Evolutionary conservation across 257 asterid genomes (phyloP).

Genomic region (Primulina huaijiensis): DNA sequence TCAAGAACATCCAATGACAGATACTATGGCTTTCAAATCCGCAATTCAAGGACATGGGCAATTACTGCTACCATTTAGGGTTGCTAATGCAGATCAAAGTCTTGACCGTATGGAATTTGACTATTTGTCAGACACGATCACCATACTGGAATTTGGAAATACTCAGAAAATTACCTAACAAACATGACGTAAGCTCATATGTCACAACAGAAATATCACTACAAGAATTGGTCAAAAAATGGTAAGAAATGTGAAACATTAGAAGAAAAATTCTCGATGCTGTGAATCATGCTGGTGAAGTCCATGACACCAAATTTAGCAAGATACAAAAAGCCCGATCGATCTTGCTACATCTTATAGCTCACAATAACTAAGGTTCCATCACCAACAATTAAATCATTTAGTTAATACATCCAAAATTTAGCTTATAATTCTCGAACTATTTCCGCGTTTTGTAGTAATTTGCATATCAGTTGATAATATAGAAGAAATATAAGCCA

Average conservation of each 20-base stretch:
- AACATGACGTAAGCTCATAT: background rate
- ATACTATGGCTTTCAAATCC: background rate
- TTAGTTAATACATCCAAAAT: too few relatives aligned
- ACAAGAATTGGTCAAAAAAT: background rate
- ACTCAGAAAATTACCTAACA: background rate
- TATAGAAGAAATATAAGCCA: background rate
- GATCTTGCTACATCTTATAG: background rate
- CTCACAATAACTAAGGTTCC: background rate
- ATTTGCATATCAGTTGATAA: background rate
- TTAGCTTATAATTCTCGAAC: background rate
- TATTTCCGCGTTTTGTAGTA: too few relatives aligned
- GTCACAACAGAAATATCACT: background rate
- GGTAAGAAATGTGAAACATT: background rate
- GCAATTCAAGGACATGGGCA: background rate
- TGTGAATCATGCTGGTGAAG: background rate
- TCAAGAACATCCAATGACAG: background rate
- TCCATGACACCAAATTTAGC: background rate
- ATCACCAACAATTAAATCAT: background rate
- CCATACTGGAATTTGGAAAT: background rate
- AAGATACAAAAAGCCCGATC: background rate
- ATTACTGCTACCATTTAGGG: background rate
- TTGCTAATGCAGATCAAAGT: background rate
- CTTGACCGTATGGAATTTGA: too few relatives aligned
- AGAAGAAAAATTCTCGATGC: background rate
- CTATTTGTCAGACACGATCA: background rate